Percentiles rank a stretch among this genome's conserved stretches.
These are phyloP conservation scores for Bidens hawaiensis DNA, from an alignment of 140 eudicot species.

Conservation along the genomic window DNA sequence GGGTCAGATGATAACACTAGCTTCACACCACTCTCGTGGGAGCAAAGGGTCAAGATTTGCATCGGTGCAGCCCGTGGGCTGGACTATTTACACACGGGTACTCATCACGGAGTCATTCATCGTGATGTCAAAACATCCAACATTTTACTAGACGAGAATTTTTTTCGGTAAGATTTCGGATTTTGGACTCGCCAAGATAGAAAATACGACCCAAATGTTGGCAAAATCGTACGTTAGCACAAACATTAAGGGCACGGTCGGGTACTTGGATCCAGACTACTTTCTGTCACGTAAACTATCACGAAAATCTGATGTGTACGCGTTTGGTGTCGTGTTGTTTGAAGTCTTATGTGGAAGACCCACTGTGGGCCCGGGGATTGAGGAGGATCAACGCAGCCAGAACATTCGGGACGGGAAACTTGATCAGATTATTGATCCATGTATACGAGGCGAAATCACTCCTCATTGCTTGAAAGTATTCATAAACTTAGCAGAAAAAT, in stretches of 20 bases:
- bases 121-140: constrained; percentile 56
- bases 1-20: constrained; percentile 20
- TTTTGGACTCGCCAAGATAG: constrained; percentile 45
- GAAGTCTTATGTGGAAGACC: constrained; percentile 59
- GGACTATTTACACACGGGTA: constrained; percentile 53
- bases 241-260: constrained; percentile 47
- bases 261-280: constrained; percentile 56
- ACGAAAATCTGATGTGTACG: constrained; percentile 48
- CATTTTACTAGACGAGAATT: constrained; percentile 41
- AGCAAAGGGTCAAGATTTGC: constrained; percentile 47
- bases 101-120: constrained; percentile 47
- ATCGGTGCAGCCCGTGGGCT: constrained; percentile 61
- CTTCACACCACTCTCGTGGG: constrained; percentile 38
- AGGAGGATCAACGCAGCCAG: constrained; percentile 39
- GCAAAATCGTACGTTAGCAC: constrained; percentile 40
- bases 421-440: constrained; percentile 40
- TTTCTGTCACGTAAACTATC: constrained; percentile 35
- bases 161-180: constrained; percentile 47
- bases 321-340: constrained; percentile 63
- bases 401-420: constrained; percentile 30
- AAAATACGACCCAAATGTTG: constrained; percentile 11
- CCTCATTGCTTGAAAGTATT: constrained; percentile 31
- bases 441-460: constrained; percentile 31
- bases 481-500: constrained; percentile 34
- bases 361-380: constrained; percentile 38